Base-by-base conservation (phyloP, 2,329 filamentous ascomycete species). In the Colletotrichum noveboracense region DNA sequence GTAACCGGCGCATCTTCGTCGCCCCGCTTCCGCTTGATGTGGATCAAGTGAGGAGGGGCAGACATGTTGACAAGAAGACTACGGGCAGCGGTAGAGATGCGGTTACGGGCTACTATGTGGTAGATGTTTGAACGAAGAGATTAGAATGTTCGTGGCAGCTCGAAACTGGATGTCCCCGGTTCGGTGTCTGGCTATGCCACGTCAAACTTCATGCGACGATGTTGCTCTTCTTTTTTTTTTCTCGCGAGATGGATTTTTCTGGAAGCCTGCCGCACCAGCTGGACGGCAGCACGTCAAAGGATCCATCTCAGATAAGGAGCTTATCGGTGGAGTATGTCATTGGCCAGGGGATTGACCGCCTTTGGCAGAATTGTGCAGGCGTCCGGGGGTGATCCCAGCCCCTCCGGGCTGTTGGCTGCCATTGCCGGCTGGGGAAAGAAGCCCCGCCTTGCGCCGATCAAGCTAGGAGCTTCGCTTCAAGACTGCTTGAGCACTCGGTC, bases 21-120 rank as follows among this genome's bases (percentile, higher is more conserved):
- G 66, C 87, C 88, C 55, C 89, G 88, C 84, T 92, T 92, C 80
- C 91, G 90, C 86, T 92, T 92, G 78, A 92, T 88, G 73, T 89
- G 88, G 82, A 92, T 92, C 65, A 90, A 84, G 76, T 91, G 88
- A 30, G 90, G 90, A 28, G 90, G 91, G 6, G 91, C 84, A 65
- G 90, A 90, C 90, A 92, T 92, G 70, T 62, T 70, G 77, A 32
- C 18, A 48, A 55, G 48, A 30, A 34, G 21, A 30, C 26, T 38
- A 64, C 21, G 28, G 24, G 61, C 58, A 26, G 32, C 52, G 16
- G 32, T 55, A 16, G 55, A 61, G 61, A 68, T 66, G 13, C 28
- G 21, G 55, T 24, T 55, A 24, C 13, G 48, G 24, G 36, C 12
- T 69, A 48, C 12, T 61, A 52, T 48, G 9, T 36, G 48, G 28